phyloP scores from a whole-genome alignment of 148 eudicot species.

The Dianthus caryophyllus region DNA sequence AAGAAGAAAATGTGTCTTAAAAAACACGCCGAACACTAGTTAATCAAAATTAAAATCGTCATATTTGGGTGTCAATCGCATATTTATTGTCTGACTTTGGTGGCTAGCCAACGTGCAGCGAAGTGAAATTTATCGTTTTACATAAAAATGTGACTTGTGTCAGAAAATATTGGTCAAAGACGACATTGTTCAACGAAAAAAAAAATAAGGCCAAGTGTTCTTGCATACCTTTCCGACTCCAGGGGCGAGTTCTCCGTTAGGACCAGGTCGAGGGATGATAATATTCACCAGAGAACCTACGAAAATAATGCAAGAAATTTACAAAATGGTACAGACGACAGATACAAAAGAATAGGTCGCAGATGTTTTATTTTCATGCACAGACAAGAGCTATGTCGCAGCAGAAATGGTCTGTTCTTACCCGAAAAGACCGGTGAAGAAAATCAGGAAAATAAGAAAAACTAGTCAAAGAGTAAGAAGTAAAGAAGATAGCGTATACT shows the following conservation, averaged over 20 bases:
- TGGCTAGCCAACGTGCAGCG: too few relatives aligned
- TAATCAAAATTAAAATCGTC: too few relatives aligned
- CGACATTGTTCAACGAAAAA: too few relatives aligned
- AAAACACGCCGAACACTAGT: not conserved
- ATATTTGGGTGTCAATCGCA: too few relatives aligned
- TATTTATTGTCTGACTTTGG: too few relatives aligned
- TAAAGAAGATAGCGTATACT: not conserved
- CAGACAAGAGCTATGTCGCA: not conserved
- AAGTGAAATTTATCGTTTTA: too few relatives aligned
- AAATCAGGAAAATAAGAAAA: not conserved
- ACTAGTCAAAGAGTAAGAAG: not conserved
- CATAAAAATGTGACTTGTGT: too few relatives aligned
- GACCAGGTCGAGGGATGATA: constrained; percentile 78
- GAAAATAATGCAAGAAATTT: not conserved
- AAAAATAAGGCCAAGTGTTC: not conserved
- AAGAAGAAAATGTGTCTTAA: not conserved
- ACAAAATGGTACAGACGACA: not conserved
- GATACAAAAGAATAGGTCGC: not conserved
- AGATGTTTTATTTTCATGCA: not conserved
- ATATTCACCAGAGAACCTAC: constrained; percentile 73
- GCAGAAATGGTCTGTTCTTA: not conserved
- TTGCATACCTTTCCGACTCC: constrained; percentile 86
- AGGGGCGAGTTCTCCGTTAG: constrained; percentile 61
- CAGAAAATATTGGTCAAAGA: too few relatives aligned
- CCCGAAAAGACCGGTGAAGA: constrained; percentile 21